Conservation (phyloP, 208 protist species). For the Herpetomonas samuelpessoai region DNA sequence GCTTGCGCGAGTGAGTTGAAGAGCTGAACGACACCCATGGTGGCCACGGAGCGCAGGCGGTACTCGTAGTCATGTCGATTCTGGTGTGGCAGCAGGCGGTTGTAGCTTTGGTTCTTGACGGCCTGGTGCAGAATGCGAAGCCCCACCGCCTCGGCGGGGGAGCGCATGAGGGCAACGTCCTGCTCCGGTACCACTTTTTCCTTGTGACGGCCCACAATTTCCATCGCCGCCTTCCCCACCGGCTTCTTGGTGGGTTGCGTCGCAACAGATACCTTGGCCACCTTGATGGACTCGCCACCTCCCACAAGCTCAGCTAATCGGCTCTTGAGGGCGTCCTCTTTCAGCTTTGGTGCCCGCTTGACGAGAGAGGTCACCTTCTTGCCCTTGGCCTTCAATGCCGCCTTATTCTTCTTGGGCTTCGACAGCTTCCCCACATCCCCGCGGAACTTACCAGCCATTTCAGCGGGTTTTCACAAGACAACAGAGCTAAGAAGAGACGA, state of each 20-base stretch:
- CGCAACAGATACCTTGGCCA: neutral
- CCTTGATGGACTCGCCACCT: constrained; percentile 3
- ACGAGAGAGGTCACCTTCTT: constrained; percentile 61
- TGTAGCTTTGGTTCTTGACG: constrained; percentile 75
- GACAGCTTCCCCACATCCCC: constrained; percentile 68
- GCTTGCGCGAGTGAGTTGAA: constrained; percentile 85
- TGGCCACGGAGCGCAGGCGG: constrained; percentile 74
- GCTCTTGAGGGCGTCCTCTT: constrained; percentile 40
- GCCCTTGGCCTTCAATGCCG: constrained; percentile 38
- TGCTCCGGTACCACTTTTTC: constrained; percentile 40
- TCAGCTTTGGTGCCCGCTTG: constrained; percentile 71
- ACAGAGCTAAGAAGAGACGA: neutral
- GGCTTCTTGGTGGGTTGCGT: constrained; percentile 23
- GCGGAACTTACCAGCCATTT: constrained; percentile 80
- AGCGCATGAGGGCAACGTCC: constrained; percentile 28
- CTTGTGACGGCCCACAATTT: constrained; percentile 49
- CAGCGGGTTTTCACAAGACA: neutral
- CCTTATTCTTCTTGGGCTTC: constrained; percentile 55
- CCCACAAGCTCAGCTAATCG: constrained; percentile 62
- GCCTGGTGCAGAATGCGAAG: constrained; percentile 72
- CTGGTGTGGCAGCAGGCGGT: constrained; percentile 69
- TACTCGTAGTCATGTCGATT: constrained; percentile 88
- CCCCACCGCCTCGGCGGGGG: constrained; percentile 52
- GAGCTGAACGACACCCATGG: constrained; percentile 79
- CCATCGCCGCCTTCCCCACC: constrained; percentile 56